A percentile compares a stretch with the other conserved stretches of the same genome.
These are phyloP conservation scores for Aegilops tauschii DNA, from an alignment of 176 grass and related monocot species.

Conservation along the genomic window DNA sequence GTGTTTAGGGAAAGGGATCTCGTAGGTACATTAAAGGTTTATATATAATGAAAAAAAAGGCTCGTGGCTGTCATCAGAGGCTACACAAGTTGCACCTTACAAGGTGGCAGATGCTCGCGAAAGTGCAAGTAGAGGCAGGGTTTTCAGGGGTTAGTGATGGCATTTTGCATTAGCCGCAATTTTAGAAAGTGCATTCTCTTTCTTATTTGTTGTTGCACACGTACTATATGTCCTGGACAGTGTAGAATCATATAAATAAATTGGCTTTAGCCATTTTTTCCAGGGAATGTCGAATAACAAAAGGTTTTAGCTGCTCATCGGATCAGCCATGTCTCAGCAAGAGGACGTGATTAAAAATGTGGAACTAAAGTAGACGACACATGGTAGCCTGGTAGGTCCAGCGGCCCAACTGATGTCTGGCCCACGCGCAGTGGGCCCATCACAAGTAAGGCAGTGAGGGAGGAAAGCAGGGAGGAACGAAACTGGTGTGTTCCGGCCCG, in stretches of 20 bases:
- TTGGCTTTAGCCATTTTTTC: not conserved
- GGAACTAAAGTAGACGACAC: not conserved
- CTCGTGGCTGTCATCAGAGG: conserved; percentile 18
- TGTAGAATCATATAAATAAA: not conserved
- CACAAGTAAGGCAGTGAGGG: conserved; percentile 1
- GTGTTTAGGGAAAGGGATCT: not conserved
- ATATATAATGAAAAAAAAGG: not conserved
- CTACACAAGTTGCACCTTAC: conserved; percentile 10
- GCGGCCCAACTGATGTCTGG: not conserved
- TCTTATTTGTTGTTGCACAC: too few relatives aligned
- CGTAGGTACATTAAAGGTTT: not conserved
- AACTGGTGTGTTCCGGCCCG: not conserved
- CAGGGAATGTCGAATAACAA: too few relatives aligned
- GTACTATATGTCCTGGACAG: too few relatives aligned
- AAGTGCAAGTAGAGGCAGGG: conserved; percentile 15
- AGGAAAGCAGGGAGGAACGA: not conserved
- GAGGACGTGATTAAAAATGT: not conserved
- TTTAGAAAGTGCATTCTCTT: not conserved
- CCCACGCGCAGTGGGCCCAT: not conserved
- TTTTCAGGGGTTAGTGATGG: conserved; percentile 20
- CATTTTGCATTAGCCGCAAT: not conserved
- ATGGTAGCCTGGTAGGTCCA: not conserved
- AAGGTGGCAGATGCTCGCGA: conserved; percentile 29
- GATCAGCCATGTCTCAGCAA: not conserved
- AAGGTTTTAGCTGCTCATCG: not conserved